Evolutionary conservation across 768 basidiomycete genomes (phyloP), one percentile per base, ranked within the genome.

Genomic region (Suillus bovinus): DNA sequence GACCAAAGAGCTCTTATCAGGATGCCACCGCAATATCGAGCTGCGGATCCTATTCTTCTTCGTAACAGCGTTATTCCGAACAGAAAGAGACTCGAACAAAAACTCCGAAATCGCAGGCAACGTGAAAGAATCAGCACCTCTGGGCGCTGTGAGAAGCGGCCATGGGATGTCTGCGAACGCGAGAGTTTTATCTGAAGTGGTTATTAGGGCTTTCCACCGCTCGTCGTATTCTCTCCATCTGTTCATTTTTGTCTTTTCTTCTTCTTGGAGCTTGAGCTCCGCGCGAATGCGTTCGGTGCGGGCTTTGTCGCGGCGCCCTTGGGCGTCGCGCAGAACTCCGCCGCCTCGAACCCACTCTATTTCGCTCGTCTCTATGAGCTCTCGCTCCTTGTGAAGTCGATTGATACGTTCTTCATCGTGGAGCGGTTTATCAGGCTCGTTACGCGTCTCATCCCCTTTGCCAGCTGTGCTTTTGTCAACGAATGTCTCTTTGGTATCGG

Each of bases 1-100:
- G 17, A 86, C 63, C 2, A 64, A 60, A 4, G 80, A 77, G 66
- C 84, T 75, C 74, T 88, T 89, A 70, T 89, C 87, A 1, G 88
- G 87, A 68, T 88, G 88, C 83, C 86, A 90, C 10, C 86, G 79
- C 61, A 91, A 72, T 49, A 92, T 72, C 0, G 86, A 84, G 54
- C 79, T 80, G 38, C 89, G 80, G 7, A 91, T 74, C 44, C 82
- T 76, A 49, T 86, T 85, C 72, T 80, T 84, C 66, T 69, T 77
- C 60, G 81, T 81, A 39, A 74, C 74, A 0, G 65, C 73, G 34
- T 75, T 78, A 24, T 76, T 74, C 54, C 82, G 71, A 5, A 86
- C 78, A 57, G 67, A 70, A 61, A 84, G 72, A 14, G 76, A 69
- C 8, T 79, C 80, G 34, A 86, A 74, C 5, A 90, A 66, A 63